Evolutionary conservation across 148 eudicot species (phyloP).

Genomic region (Beta vulgaris): DNA sequence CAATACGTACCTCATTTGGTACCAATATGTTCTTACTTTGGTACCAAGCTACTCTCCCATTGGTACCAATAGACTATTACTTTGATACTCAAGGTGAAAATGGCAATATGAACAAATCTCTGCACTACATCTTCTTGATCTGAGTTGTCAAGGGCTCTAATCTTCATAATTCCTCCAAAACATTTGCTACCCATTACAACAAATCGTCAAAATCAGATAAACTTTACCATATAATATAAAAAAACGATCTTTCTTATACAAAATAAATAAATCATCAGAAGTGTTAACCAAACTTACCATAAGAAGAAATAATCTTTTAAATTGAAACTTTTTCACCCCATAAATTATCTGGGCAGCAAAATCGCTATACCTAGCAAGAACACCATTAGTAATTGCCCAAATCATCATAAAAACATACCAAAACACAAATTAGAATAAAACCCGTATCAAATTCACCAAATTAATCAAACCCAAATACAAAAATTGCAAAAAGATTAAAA

Average conservation of each 20-base stretch:
- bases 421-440: conserved; percentile 19
- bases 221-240: neutral
- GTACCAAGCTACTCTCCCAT: too few species aligned
- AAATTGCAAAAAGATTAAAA: conserved; percentile 10
- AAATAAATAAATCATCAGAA: neutral
- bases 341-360: conserved; percentile 60
- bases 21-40: too few species aligned
- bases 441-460: conserved; percentile 14
- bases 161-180: too few species aligned
- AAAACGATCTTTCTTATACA: neutral
- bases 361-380: conserved; percentile 51
- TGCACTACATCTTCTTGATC: too few species aligned
- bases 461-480: neutral
- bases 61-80: too few species aligned
- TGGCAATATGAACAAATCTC: too few species aligned
- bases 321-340: conserved; percentile 52
- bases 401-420: conserved; percentile 4
- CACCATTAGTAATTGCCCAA: conserved; percentile 59
- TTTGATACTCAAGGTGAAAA: too few species aligned
- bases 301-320: conserved; percentile 43
- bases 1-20: too few species aligned
- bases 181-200: too few species aligned
- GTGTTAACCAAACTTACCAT: conserved; percentile 35
- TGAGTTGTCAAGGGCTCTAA: too few species aligned
- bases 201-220: too few species aligned